Evolutionary conservation across 2,329 filamentous ascomycete species (phyloP).

Genomic region (Fusarium sambucinum): DNA sequence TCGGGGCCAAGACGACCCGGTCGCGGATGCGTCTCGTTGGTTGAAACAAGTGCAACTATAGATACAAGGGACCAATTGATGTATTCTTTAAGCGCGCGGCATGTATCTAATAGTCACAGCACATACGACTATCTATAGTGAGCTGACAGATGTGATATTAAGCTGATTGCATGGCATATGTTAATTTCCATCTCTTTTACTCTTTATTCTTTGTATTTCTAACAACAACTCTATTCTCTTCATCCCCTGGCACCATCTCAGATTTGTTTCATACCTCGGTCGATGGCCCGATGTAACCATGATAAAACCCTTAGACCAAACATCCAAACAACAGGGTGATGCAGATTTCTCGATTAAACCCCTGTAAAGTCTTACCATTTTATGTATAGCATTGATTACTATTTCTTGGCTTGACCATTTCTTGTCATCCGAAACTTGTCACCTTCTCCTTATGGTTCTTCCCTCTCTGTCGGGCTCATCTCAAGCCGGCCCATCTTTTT

Average conservation of each 20-base stretch:
- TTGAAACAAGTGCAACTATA: slow-evolving; percentile 17
- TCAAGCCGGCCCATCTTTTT: neutral
- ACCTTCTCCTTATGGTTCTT: neutral
- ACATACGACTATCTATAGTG: too few relatives aligned
- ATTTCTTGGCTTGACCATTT: neutral
- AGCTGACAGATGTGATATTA: neutral
- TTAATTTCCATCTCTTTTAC: too few relatives aligned
- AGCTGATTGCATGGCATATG: neutral
- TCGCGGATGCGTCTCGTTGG: slow-evolving; percentile 44
- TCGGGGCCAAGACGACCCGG: slow-evolving; percentile 34
- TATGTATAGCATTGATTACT: slow-evolving; percentile 14
- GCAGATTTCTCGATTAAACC: neutral
- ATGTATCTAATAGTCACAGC: too few relatives aligned
- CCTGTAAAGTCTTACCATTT: neutral
- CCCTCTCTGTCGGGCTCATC: neutral
- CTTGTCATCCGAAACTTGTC: slow-evolving; percentile 11
- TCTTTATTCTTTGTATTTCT: neutral
- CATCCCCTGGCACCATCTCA: neutral
- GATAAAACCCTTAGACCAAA: slow-evolving; percentile 28
- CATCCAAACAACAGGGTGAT: neutral
- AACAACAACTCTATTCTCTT: neutral
- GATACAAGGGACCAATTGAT: slow-evolving; percentile 28
- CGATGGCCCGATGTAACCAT: slow-evolving; percentile 29
- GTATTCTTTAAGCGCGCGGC: slow-evolving; percentile 31
- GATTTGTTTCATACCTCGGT: slow-evolving; percentile 24